Conservation (phyloP, 1,284 basidiomycete genomes). For the Trametes pubescens region DNA sequence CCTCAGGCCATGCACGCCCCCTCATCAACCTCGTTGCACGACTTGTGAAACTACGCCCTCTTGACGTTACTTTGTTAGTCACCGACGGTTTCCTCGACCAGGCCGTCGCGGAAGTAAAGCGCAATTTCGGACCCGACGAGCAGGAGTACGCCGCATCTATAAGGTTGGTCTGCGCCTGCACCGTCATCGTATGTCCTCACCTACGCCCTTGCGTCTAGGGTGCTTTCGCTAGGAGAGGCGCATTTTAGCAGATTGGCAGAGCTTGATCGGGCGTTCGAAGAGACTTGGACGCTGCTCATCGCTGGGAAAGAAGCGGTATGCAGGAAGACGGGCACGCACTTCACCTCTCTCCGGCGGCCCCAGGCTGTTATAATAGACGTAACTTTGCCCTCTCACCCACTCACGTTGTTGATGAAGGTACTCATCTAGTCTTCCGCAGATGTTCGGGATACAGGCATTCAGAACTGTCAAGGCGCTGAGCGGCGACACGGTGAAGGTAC, state of each 20-base stretch:
- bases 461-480: conserved; percentile 18
- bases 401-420: neutral
- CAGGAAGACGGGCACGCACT: neutral
- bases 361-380: conserved; percentile 11
- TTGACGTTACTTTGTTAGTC: conserved; percentile 4
- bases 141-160: neutral
- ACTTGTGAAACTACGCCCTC: conserved; percentile 3
- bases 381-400: neutral
- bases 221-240: conserved; percentile 5
- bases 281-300: conserved; percentile 1
- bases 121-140: conserved; percentile 3
- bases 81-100: conserved; percentile 5
- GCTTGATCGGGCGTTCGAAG: neutral
- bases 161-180: neutral
- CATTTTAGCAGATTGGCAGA: neutral
- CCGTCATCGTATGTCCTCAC: neutral
- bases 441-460: conserved; percentile 23
- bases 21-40: conserved; percentile 9
- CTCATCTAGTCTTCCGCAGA: conserved; percentile 10
- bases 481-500: conserved; percentile 25
- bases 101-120: neutral
- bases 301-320: conserved; percentile 1
- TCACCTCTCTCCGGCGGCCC: neutral
- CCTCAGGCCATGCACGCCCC: conserved; percentile 14
- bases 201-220: neutral